Evolutionary conservation across 148 eudicot genomes (phyloP), one percentile per base, ranked within the genome.

Genomic region (Silene conica): DNA sequence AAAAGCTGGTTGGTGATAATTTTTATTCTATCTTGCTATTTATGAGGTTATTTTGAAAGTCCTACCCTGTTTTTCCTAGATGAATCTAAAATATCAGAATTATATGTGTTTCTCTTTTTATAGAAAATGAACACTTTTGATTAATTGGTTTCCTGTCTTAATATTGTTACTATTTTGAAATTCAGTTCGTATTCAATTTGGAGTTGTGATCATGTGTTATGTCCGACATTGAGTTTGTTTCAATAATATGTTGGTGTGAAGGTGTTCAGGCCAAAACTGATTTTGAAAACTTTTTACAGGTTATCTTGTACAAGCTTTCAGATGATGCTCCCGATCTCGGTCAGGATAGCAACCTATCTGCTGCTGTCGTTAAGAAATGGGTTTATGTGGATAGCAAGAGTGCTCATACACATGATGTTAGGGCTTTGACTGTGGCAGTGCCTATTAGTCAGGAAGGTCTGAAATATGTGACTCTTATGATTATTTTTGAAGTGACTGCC

Each of bases 371-470:
- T 19, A 87, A 78, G 82, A 90, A 86, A 79, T 94, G 98, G 97
- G 82, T 85, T n/a, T 85, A 86, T 86, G 88, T 94, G 79, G 90
- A 90, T 65, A 82, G 87, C 79, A 86, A 75, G 52, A 86, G 87
- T 80, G 85, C 92, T 72, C 98, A 94, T 82, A 85, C 92, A 13
- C 97, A 88, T 77, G 98, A 94, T 80, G 82, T 94, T 83, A 94
- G 90, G 82, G 96, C 96, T 67, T 85, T 94, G 79, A 85, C 92
- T 8, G 79, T 94, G 26, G 97, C 91, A 0, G 90, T 86, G 64
- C 97, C 98, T 41, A 89, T 94, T 72, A 73, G 88, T 74, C 82
- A 74, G 41, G 93, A 91, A 87, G 98, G 96, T 94, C 23, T 74
- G 78, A 34, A 34, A 34, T 34, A 34, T 34, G 41, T 5, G 41